Evolutionary conservation across 108 stramenopile genomes (phyloP).

Genomic region (Nitzschia sp.): DNA sequence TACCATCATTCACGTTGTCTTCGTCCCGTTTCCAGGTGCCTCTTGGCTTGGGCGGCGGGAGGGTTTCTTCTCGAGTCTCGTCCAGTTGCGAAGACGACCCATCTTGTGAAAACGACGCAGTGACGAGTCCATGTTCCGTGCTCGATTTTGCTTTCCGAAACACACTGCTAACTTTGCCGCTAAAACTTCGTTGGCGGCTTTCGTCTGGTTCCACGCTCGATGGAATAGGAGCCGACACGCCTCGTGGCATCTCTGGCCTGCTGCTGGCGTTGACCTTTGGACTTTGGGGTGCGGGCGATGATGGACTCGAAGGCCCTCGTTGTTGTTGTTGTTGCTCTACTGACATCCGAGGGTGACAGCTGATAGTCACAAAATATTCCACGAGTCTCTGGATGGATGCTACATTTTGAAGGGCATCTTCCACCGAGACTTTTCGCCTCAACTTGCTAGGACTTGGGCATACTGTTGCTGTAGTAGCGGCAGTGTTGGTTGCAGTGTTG

Average conservation of each 20-base stretch:
- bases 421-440: constrained; percentile 36
- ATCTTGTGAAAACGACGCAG: constrained; percentile 11
- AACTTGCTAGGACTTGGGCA: constrained; percentile 19
- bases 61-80: constrained; percentile 11
- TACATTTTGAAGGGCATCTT: constrained; percentile 28
- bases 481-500: not conserved
- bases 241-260: not conserved
- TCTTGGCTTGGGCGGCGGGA: constrained; percentile 33
- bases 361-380: constrained; percentile 85
- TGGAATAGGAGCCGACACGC: not conserved
- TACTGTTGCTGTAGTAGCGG: not conserved
- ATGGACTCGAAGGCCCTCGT: not conserved
- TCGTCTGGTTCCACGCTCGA: not conserved
- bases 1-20: constrained; percentile 19
- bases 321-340: not conserved
- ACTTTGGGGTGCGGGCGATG: too few species aligned
- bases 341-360: constrained; percentile 31
- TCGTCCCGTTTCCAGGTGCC: constrained; percentile 33
- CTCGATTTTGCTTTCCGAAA: constrained; percentile 18
- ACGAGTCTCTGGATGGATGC: constrained; percentile 64
- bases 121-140: constrained; percentile 24
- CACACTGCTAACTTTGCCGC: not conserved
- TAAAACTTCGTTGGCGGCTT: not conserved
- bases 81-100: not conserved
- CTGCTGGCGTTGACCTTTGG: too few species aligned